Evolutionary conservation across 192 early-diverging fungal species (phyloP).

Genomic region (Coemansia sp.): DNA sequence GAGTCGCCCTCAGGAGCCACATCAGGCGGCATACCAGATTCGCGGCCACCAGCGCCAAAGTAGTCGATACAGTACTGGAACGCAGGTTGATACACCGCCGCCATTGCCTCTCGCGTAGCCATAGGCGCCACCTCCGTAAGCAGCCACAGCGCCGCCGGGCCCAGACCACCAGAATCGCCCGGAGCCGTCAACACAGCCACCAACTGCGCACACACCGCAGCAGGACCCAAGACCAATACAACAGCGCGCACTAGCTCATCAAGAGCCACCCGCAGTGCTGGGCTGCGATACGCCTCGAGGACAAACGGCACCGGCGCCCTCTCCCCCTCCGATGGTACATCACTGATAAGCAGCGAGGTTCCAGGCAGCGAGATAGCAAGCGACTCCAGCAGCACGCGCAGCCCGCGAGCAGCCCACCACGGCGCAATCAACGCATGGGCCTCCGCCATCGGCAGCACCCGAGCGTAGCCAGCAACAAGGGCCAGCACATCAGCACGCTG

Average conservation of each 20-base stretch:
- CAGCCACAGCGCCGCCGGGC: conserved; percentile 29
- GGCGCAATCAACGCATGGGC: conserved; percentile 4
- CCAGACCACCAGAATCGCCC: not conserved
- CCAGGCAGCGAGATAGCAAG: conserved; percentile 31
- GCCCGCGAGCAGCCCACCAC: conserved; percentile 37
- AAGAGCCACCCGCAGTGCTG: conserved; percentile 15
- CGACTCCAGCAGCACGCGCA: conserved; percentile 19
- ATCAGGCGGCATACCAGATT: not conserved
- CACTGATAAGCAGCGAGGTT: conserved; percentile 30
- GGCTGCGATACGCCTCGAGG: conserved; percentile 18
- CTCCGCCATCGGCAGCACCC: conserved; percentile 10
- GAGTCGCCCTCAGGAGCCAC: not conserved
- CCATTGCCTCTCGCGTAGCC: not conserved
- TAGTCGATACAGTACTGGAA: conserved; percentile 32
- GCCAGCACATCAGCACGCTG: conserved; percentile 27
- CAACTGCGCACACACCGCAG: conserved; percentile 22
- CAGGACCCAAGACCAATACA: not conserved
- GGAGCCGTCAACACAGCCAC: conserved; percentile 6
- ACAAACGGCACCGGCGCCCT: conserved; percentile 14
- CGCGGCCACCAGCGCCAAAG: not conserved
- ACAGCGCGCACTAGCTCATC: conserved; percentile 11
- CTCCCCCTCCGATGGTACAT: not conserved
- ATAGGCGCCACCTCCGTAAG: conserved; percentile 5
- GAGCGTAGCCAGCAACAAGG: conserved; percentile 14
- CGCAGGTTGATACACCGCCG: conserved; percentile 8